A percentile compares a stretch with the other conserved stretches of the same genome.
These are phyloP conservation scores for Oryza meridionalis DNA, from an alignment of 176 grass and related monocot genomes.

Conservation along the genomic window DNA sequence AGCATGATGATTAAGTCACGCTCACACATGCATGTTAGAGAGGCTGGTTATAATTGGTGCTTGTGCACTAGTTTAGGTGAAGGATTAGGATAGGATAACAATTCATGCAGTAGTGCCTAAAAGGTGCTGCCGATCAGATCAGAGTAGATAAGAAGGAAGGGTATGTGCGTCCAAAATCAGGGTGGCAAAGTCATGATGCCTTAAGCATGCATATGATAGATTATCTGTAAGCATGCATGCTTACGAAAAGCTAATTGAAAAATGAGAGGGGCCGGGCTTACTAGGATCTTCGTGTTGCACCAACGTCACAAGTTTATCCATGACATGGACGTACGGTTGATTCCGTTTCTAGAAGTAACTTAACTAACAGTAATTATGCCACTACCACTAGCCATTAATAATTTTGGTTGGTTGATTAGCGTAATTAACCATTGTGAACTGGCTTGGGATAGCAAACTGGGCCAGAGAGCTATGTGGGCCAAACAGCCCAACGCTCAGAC, in stretches of 20 bases:
- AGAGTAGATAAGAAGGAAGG: background rate
- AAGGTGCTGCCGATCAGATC: background rate
- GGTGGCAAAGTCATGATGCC: slow-evolving; percentile 24
- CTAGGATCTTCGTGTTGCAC: slow-evolving; percentile 17
- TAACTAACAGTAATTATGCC: background rate
- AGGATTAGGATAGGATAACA: background rate
- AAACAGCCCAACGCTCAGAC: background rate
- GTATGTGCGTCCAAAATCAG: slow-evolving; percentile 25
- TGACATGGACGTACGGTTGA: slow-evolving; percentile 14
- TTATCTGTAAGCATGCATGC: slow-evolving; percentile 46
- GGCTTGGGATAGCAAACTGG: background rate
- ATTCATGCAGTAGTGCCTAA: slow-evolving; percentile 2
- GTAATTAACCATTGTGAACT: background rate
- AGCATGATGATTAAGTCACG: background rate
- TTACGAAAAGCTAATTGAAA: slow-evolving; percentile 22
- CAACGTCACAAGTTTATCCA: slow-evolving; percentile 31
- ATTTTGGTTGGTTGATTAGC: slow-evolving; percentile 11
- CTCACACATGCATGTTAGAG: background rate
- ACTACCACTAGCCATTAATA: background rate
- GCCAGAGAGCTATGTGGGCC: background rate
- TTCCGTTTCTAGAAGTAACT: slow-evolving; percentile 37
- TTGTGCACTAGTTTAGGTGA: background rate
- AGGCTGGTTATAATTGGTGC: background rate
- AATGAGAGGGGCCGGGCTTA: background rate
- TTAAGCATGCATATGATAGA: slow-evolving; percentile 37